Evolutionary conservation across 495 filamentous ascomycete species (phyloP).

Genomic region (Hypoxylon lenormandii): DNA sequence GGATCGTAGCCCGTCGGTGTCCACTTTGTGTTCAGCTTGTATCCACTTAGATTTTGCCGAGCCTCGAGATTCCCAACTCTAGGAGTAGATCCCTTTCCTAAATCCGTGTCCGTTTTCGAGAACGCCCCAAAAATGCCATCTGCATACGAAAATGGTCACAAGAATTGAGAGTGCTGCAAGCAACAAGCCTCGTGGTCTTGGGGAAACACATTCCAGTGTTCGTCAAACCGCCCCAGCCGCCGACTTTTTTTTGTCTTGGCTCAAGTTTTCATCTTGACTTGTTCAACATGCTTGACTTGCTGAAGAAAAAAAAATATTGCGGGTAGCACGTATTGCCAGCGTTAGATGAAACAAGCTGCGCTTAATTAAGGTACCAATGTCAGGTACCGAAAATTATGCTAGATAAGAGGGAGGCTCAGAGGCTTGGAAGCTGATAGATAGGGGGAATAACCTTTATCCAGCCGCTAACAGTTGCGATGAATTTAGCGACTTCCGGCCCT

Average conservation of each 20-base stretch:
- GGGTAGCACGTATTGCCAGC: constrained; percentile 27
- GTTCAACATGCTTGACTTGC: constrained; percentile 1
- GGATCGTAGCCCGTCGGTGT: constrained; percentile 9
- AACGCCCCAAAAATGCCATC: constrained; percentile 15
- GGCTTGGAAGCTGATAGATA: not conserved
- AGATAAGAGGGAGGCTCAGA: not conserved
- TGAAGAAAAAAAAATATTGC: not conserved
- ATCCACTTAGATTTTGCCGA: constrained; percentile 38
- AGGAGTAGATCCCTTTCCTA: constrained; percentile 22
- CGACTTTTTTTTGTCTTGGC: not conserved
- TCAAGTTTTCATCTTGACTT: not conserved
- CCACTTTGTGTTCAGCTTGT: not conserved
- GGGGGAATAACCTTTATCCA: constrained; percentile 40
- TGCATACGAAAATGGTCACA: constrained; percentile 30
- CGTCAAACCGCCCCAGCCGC: constrained; percentile 22
- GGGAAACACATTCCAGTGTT: constrained; percentile 4
- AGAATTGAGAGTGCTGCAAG: constrained; percentile 28
- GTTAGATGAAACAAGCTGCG: constrained; percentile 44
- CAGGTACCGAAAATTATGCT: constrained; percentile 38
- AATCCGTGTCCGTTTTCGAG: constrained; percentile 14
- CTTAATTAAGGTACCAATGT: constrained; percentile 46
- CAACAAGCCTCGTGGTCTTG: constrained; percentile 19
- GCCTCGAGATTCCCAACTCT: not conserved
- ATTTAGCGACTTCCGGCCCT: constrained; percentile 12
- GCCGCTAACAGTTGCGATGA: not conserved